Base-by-base conservation (phyloP, 179 eudicot genomes). In the Beta macrorhiza region DNA sequence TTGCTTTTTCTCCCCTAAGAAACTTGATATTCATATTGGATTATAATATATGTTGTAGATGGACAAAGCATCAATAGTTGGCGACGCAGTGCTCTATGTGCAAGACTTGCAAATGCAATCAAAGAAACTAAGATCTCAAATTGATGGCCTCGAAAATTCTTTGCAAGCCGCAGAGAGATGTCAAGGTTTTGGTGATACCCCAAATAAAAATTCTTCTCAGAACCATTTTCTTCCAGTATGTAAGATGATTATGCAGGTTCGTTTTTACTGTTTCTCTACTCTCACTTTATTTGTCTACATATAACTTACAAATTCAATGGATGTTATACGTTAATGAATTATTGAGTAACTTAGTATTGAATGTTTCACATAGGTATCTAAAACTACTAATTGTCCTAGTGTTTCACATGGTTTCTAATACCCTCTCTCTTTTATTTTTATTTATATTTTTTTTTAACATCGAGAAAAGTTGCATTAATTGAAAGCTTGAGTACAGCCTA, bases 41-140 rank as follows among this genome's bases (percentile, higher is more conserved):
- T 17, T 14, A 58, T 14, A 14, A 16, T 2, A 58, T 2, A 7
- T 37, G 42, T 4, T 74, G 83, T 82, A 95, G 98, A 95, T 95
- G 98, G 98, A 95, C 62, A 95, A 92, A 81, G 98, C 98, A 22
- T 95, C 98, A 32, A 95, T 95, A 68, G 91, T 93, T 22, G 98
- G 97, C 45, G 98, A 95, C 77, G 97, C 98, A 0, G 92, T 92
- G 20, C 17, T 84, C 13, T 93, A 93, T 69, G 80, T 95, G 67
- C 97, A 92, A 88, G 93, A 89, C 59, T 82, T 93, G 72, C 97
- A 95, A 83, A 83, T 52, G 84, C 89, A 90, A 86, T 89, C 97
- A 2, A 89, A 88, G 89, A 90, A 82, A 82, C 88, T 95, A 25
- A 90, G 75, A 75, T 85, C 83, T 53, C 92, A 95, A 64, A 85